Percentiles rank a stretch among this genome's conserved stretches.
These are phyloP conservation scores for Stemphylium vesicarium DNA, from an alignment of 2,329 filamentous ascomycete genomes.

Conservation along the genomic window DNA sequence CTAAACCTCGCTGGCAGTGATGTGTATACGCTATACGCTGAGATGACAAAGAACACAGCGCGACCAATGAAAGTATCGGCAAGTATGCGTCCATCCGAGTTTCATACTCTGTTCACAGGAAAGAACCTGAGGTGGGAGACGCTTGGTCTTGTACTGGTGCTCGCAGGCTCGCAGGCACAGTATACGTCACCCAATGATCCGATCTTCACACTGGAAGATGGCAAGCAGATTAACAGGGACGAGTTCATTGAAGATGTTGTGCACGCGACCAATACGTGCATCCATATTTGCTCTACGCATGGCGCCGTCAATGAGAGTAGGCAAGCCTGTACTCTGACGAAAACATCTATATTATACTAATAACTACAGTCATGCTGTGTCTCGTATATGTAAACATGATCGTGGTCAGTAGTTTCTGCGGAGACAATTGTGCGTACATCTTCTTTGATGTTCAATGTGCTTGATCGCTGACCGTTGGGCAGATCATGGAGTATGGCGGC, in stretches of 20 bases:
- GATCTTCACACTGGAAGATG: slow-evolving; percentile 40
- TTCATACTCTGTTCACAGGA: slow-evolving; percentile 44
- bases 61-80: slow-evolving; percentile 41
- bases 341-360: not conserved
- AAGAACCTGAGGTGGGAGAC: slow-evolving; percentile 46
- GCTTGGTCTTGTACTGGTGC: slow-evolving; percentile 36
- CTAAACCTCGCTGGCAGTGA: slow-evolving; percentile 27
- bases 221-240: slow-evolving; percentile 38
- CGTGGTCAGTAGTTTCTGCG: slow-evolving; percentile 42
- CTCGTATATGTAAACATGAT: slow-evolving; percentile 41
- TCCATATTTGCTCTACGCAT: slow-evolving; percentile 44
- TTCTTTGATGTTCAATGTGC: not conserved
- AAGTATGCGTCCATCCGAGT: slow-evolving; percentile 40
- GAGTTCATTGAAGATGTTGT: slow-evolving; percentile 44
- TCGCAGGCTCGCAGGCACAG: slow-evolving; percentile 40
- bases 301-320: slow-evolving; percentile 43
- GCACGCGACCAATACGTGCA: slow-evolving; percentile 45
- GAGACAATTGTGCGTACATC: slow-evolving; percentile 41
- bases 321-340: not conserved
- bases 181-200: slow-evolving; percentile 40
- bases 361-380: slow-evolving; percentile 39
- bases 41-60: slow-evolving; percentile 43
- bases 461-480: slow-evolving; percentile 7
- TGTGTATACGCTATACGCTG: slow-evolving; percentile 30
- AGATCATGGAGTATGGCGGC: slow-evolving; percentile 47